Conservation (phyloP, 148 eudicot genomes). For the Camellia japonica region DNA sequence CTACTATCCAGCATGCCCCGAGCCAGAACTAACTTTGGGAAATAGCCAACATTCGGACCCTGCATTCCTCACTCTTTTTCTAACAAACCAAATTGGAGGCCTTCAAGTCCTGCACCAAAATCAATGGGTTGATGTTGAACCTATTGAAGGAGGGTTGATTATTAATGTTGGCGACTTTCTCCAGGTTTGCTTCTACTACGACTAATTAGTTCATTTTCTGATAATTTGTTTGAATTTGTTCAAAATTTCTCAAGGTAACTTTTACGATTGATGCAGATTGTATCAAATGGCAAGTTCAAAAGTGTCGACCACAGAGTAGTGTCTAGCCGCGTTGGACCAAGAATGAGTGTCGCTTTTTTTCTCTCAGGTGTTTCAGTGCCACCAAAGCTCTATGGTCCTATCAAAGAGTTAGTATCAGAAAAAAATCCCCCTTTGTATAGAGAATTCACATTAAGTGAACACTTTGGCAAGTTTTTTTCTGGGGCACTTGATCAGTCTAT, state of each 20-base stretch:
- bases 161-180: conserved; percentile 28
- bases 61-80: conserved; percentile 26
- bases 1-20: conserved; percentile 43
- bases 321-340: conserved; percentile 20
- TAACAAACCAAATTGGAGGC: conserved; percentile 32
- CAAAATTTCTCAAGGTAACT: too few relatives aligned
- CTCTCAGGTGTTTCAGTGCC: neutral
- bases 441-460: conserved; percentile 10
- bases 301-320: conserved; percentile 27
- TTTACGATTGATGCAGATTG: conserved; percentile 10
- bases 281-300: conserved; percentile 25
- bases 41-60: conserved; percentile 19
- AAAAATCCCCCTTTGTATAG: conserved; percentile 23
- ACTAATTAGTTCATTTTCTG: too few relatives aligned
- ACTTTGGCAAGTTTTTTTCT: neutral
- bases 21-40: conserved; percentile 32
- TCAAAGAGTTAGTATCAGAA: conserved; percentile 20
- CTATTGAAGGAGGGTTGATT: conserved; percentile 21
- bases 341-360: conserved; percentile 20
- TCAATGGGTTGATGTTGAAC: conserved; percentile 32
- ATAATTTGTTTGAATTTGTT: too few relatives aligned
- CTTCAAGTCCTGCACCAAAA: conserved; percentile 22
- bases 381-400: conserved; percentile 21
- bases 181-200: conserved; percentile 11
- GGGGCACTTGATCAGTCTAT: conserved; percentile 4